Base-by-base conservation (phyloP, 2,329 filamentous ascomycete genomes). In the Ilyonectria destructans region DNA sequence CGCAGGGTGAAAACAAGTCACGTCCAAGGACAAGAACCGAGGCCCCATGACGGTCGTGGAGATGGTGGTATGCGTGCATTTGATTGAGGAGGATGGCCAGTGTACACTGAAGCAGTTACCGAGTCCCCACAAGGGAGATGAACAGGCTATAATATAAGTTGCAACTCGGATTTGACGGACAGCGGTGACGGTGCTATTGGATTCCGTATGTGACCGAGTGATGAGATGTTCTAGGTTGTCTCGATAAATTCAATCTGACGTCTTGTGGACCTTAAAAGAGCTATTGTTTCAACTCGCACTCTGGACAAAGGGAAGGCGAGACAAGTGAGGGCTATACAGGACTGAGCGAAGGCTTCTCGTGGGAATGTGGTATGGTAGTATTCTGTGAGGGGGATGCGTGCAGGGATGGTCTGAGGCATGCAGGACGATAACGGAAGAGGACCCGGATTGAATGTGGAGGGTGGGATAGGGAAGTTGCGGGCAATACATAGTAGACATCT, bases 381-480 rank as follows among this genome's bases (percentile, higher is more conserved):
- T 64, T 51, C 15, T 23, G 56, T 59, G 37, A 40, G 40, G 48
- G 64, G 52, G 51, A 66, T 66, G 58, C 19, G 56, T 40, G 49
- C 51, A 60, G 56, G 55, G 65, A 68, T 68, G 65, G 51, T 23
- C 65, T 48, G 61, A 61, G 65, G 57, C 57, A 62, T 68, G 66
- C 66, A 65, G 51, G 51, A 57, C 48, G 64, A 62, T 58, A 58
- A 56, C 45, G 57, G 60, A 64, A 45, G 56, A 56, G 51, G 56
- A 40, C n/a, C 60, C 49, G 56, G 60, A 55, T 26, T 62, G 52
- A 40, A n/a, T 67, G 64, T 23, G 54, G 59, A 62, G 59, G 58
- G 59, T 67, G 62, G 66, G 61, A 68, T 58, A 58, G 46, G 66
- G 37, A 65, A 68, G 62, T 62, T 67, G 59, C 55, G 65, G 65